Evolutionary conservation across 176 grass and related monocot species (phyloP).

Genomic region (Oryza longistaminata): DNA sequence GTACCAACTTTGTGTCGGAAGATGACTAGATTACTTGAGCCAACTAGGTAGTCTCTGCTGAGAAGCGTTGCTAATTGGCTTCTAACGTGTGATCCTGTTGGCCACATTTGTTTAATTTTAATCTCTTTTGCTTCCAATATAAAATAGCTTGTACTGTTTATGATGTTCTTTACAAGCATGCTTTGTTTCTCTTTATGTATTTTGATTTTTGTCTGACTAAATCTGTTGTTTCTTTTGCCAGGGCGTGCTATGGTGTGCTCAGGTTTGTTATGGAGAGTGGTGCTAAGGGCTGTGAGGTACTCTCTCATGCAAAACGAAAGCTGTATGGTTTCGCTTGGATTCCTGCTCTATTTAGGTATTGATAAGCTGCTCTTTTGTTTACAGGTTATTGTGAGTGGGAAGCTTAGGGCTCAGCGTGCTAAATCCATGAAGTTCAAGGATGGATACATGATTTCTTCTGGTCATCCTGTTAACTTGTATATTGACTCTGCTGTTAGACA

Average conservation of each 20-base stretch:
- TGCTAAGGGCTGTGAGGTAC: constrained; percentile 81
- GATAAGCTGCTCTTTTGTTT: neutral
- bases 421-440: constrained; percentile 96
- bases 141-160: neutral
- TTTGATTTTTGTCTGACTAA: neutral
- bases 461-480: constrained; percentile 72
- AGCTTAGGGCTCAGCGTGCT: constrained; percentile 69
- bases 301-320: too few species aligned
- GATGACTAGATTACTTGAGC: constrained; percentile 64
- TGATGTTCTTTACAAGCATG: neutral
- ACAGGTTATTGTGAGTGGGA: constrained; percentile 81
- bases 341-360: neutral
- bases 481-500: constrained; percentile 76
- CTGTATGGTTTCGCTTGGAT: neutral
- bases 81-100: constrained; percentile 32
- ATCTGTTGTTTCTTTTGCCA: neutral
- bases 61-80: constrained; percentile 30
- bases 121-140: neutral
- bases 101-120: constrained; percentile 18
- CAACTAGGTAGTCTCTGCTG: constrained; percentile 14
- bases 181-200: neutral
- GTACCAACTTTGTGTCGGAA: constrained; percentile 94
- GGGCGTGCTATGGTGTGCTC: constrained; percentile 86
- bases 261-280: constrained; percentile 91
- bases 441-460: constrained; percentile 85